phyloP scores from a whole-genome alignment of 73 alveolate species.

The Paramecium sexaurelia region DNA sequence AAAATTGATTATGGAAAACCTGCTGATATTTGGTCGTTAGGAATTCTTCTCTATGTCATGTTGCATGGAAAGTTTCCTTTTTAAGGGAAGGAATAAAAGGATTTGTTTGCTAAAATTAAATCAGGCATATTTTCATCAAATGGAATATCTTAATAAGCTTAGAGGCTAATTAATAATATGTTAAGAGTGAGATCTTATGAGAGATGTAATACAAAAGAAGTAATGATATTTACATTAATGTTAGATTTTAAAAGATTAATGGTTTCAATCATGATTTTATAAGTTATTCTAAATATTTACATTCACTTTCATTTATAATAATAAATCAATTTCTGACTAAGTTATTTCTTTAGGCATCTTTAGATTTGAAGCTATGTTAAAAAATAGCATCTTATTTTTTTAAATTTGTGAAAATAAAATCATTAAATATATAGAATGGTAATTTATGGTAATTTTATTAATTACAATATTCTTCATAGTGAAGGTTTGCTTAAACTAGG shows the following conservation, averaged over 20 bases:
- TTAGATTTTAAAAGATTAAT: neutral
- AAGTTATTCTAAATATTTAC: neutral
- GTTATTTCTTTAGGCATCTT: no score
- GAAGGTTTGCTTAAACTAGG: no score
- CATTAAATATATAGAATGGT: no score
- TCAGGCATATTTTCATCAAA: slow-evolving; percentile 66
- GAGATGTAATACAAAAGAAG: slow-evolving; percentile 9
- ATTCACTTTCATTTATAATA: neutral
- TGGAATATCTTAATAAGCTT: neutral
- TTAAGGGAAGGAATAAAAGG: slow-evolving; percentile 65
- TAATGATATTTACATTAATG: neutral
- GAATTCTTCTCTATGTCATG: slow-evolving; percentile 71
- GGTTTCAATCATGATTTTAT: slow-evolving; percentile 35
- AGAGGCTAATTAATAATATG: neutral
- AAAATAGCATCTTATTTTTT: no score
- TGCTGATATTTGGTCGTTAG: slow-evolving; percentile 81
- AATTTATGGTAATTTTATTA: no score
- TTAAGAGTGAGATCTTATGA: neutral
- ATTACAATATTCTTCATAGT: no score
- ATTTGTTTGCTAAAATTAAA: slow-evolving; percentile 72
- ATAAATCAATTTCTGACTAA: no score
- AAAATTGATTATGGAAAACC: slow-evolving; percentile 80
- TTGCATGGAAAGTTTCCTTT: slow-evolving; percentile 75
- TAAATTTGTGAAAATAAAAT: no score
- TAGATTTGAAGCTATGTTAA: no score